These are phyloP conservation scores for Hibiscus trionum DNA, from an alignment of 345 rosid species.

Conservation along the genomic window DNA sequence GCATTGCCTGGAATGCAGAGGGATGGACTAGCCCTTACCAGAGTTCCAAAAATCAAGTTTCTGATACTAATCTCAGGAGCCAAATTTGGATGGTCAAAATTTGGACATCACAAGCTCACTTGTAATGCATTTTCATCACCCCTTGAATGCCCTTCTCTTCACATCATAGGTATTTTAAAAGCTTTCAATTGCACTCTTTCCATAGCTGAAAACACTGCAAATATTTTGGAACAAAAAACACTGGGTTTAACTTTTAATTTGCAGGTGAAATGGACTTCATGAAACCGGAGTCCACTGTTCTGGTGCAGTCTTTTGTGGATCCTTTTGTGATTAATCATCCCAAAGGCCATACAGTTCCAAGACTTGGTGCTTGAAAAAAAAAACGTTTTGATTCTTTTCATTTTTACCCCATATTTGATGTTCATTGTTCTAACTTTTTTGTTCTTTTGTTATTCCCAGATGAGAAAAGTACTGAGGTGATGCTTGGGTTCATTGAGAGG, in stretches of 20 bases:
- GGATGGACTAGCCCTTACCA: constrained; percentile 14
- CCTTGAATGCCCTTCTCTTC: constrained; percentile 11
- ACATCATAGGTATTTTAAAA: constrained; percentile 10
- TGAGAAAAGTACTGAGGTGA: constrained; percentile 4
- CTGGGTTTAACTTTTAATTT: not conserved
- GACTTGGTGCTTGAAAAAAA: not conserved
- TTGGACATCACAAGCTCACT: constrained; percentile 9
- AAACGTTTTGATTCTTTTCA: not conserved
- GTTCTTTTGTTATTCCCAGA: not conserved
- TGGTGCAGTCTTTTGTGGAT: constrained; percentile 22
- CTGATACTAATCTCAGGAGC: constrained; percentile 15
- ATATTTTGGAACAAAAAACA: no score
- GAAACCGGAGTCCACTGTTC: constrained; percentile 12
- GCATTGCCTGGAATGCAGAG: constrained; percentile 44
- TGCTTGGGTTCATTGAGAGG: constrained; percentile 11
- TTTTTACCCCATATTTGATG: not conserved
- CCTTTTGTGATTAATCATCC: constrained; percentile 19
- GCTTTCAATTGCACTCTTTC: not conserved
- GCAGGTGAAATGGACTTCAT: constrained; percentile 17
- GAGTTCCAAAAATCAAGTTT: constrained; percentile 13
- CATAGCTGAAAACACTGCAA: no score
- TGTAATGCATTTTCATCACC: constrained; percentile 10
- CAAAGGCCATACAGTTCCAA: constrained; percentile 23
- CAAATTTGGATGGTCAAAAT: constrained; percentile 14
- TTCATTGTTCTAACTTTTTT: not conserved